Evolutionary conservation across 805 yeast species (phyloP).

Genomic region (Ogataea minuta): DNA sequence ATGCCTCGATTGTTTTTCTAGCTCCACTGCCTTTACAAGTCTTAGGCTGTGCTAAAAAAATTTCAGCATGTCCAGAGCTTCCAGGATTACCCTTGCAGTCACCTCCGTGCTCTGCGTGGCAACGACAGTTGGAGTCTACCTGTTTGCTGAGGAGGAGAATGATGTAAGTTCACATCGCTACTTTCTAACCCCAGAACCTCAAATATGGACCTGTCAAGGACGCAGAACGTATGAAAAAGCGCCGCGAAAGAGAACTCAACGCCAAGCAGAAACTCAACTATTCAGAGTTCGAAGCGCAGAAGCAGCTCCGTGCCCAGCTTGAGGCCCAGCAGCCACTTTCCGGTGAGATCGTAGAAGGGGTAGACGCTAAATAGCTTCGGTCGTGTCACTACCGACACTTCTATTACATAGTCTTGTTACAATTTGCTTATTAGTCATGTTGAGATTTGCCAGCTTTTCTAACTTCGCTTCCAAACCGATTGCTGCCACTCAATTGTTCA

Average conservation of each 20-base stretch:
- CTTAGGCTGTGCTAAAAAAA: conserved; percentile 10
- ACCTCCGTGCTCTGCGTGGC: conserved; percentile 54
- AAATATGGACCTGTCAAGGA: conserved; percentile 86
- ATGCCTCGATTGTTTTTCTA: neutral
- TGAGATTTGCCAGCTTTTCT: conserved; percentile 5
- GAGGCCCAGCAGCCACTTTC: conserved; percentile 63
- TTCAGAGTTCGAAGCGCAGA: conserved; percentile 65
- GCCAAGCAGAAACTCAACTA: conserved; percentile 52
- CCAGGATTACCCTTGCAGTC: conserved; percentile 68
- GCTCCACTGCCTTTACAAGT: neutral
- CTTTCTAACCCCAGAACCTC: conserved; percentile 43
- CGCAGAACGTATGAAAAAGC: conserved; percentile 58
- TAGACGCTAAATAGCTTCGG: conserved; percentile 27
- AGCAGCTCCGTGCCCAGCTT: conserved; percentile 53
- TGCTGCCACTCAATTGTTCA: conserved; percentile 18
- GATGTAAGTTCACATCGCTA: conserved; percentile 38
- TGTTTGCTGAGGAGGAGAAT: conserved; percentile 66
- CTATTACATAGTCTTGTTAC: neutral
- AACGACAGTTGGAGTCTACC: conserved; percentile 67
- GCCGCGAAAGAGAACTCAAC: conserved; percentile 34
- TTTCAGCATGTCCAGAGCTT: conserved; percentile 67
- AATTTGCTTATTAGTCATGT: conserved; percentile 5
- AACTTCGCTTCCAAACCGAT: conserved; percentile 10
- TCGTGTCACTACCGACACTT: conserved; percentile 8
- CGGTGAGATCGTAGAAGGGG: conserved; percentile 47